Base-by-base conservation (phyloP, 2,329 filamentous ascomycete species). In the Tolypocladium pustulatum region DNA sequence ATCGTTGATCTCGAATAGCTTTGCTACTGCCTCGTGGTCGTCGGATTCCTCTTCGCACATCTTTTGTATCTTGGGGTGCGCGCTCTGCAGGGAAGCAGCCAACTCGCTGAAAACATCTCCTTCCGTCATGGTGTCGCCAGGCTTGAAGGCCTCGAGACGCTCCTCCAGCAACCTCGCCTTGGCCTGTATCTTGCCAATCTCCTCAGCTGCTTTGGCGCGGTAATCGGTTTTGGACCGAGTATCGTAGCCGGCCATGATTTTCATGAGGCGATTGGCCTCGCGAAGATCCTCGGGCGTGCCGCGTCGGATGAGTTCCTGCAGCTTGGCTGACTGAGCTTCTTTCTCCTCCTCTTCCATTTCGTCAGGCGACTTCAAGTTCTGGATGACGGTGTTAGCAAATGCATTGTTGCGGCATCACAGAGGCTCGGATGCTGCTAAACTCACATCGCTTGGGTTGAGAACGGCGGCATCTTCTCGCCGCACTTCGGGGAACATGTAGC, bases 41-140 rank as follows among this genome's bases (percentile, higher is more conserved):
- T 97, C 93, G 13, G 92, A 97, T 70, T 99, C 94, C 73, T 99
- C 94, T 73, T 97, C 93, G 69, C 93, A 97, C 93, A 99, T 99
- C 76, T 91, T 97, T 71, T 97, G 93, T 64, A 99, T 97, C 77
- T 99, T 99, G 10, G 94, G 94, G 68, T 99, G 94, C 2, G 94
- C 94, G 69, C 89, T 97, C 71, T 91, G 90, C 53, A 99, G 80
- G 12, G 94, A 86, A 63, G 89, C 87, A 6, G 92, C 92, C 57
- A 99, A 81, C 78, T 99, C 94, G 78, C 92, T 82, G 64, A 85
- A 87, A 25, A 87, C 84, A 61, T 87, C 84, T 15, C 83, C 83
- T 22, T 87, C 84, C 25, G 74, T 71, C 75, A 97, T 88, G 59
- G 82, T 83, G 66, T 97, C 93, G 51, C 92, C 93, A 0, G 86